Base-by-base conservation (phyloP, 176 grass and related monocot species). In the Saccharum spontaneum region DNA sequence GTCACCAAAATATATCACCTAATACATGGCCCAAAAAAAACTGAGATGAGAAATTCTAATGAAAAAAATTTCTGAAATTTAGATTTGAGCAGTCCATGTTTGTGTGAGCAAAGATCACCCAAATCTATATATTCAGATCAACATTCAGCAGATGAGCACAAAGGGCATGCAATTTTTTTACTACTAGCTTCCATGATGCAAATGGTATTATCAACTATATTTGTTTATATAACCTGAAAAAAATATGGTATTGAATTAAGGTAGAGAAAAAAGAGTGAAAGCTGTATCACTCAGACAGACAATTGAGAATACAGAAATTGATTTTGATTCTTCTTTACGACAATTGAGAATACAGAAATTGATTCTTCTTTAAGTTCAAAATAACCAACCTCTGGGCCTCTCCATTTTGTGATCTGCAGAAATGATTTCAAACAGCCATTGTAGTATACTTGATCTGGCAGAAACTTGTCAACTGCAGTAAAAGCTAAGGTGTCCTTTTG, bases 1-100 rank as follows among this genome's bases (percentile, higher is more conserved):
- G 72, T 98, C 97, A 67, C 97, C 97, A 86, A 98, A 98, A 83
- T 98, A 98, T 87, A 98, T 98, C 13, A 98, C 97, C 97, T 96
- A 91, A 52, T 17, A 60, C 18, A 84, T 77, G 18, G 44, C 31
- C 50, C 75, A 82, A 78, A 85, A 82, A 79, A 50, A 89, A 13
- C 2, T 50, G 7, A 33, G 66, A 90, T 76, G 45, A 67, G 44
- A 86, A 39, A 86, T 59, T 74, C 17, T 45, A 61, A 74, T 44
- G 13, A 22, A 39, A 20, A 61, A n/a, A n/a, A n/a, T n/a, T n/a
- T 67, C 28, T 14, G 11, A 60, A 85, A 68, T 36, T 83, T 41
- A 49, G 43, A 52, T 52, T 63, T 41, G n/a, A 22, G 61, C 34
- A 34, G 17, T 23, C 2, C 43, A 59, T 55, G 38, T 75, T 89